These are phyloP conservation scores for Astrephomene gubernaculifera DNA, from an alignment of 139 green algal genomes.

Conservation along the genomic window DNA sequence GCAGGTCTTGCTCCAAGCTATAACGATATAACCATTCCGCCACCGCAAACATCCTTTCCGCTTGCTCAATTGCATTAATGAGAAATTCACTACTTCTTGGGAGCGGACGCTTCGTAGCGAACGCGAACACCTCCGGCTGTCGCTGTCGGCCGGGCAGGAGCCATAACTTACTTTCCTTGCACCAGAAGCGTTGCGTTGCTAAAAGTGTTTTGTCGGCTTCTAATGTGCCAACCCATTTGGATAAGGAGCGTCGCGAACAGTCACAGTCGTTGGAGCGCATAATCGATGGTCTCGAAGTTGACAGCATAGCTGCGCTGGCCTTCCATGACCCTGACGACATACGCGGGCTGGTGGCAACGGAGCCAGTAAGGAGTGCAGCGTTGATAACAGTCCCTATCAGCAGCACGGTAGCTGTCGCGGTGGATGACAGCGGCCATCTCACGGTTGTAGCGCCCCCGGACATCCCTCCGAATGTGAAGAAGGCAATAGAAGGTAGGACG, in stretches of 20 bases:
- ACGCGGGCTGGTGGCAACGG: not conserved
- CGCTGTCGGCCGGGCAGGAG: not conserved
- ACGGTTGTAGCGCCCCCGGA: not conserved
- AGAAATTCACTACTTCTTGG: too few relatives aligned
- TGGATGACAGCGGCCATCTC: not conserved
- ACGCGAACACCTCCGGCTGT: too few relatives aligned
- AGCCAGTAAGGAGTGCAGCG: not conserved
- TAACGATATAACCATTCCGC: too few relatives aligned
- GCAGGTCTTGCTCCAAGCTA: too few relatives aligned
- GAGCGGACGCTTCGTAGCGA: too few relatives aligned
- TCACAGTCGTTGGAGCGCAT: slow-evolving; percentile 1
- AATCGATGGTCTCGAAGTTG: slow-evolving; percentile 12
- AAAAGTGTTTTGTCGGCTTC: not conserved
- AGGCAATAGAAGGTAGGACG: slow-evolving; percentile 28
- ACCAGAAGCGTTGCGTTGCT: not conserved
- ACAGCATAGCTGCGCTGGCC: not conserved
- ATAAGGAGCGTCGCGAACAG: not conserved
- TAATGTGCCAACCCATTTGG: too few relatives aligned
- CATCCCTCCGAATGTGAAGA: slow-evolving; percentile 34
- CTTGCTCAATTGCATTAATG: too few relatives aligned
- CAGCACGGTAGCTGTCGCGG: slow-evolving; percentile 8
- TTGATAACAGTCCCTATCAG: slow-evolving; percentile 18
- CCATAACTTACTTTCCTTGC: not conserved
- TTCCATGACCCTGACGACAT: slow-evolving; percentile 18
- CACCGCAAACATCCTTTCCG: too few relatives aligned